Percentiles rank a stretch among this genome's conserved stretches.
phyloP scores from a whole-genome alignment of 73 alveolate species.

The Effrenium voratum region DNA sequence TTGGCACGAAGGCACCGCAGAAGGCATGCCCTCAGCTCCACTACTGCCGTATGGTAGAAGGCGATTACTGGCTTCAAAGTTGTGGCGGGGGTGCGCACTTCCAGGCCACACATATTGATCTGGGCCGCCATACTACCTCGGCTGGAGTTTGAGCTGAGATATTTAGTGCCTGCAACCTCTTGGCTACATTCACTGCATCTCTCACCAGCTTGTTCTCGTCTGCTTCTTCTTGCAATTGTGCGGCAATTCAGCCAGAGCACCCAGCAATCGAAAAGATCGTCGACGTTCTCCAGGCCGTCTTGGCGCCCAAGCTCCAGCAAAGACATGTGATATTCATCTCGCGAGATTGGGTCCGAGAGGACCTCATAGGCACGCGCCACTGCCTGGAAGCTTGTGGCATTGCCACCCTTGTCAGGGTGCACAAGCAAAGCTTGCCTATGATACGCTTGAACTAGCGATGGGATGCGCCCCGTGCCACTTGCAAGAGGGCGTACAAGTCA shows the following conservation, averaged over 20 bases:
- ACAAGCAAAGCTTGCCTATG: not conserved
- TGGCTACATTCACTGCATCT: not conserved
- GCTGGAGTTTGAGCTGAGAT: no score
- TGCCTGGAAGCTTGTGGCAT: not conserved
- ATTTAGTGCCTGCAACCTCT: not conserved
- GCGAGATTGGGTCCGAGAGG: not conserved
- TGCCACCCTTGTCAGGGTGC: constrained; percentile 25
- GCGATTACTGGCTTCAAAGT: not conserved
- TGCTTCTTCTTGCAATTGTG: no score
- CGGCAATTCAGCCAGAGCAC: not conserved
- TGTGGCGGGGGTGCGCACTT: not conserved
- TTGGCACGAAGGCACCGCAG: not conserved
- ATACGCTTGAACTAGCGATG: not conserved
- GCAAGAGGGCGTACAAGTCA: not conserved
- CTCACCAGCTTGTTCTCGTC: no score
- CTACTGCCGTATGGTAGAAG: not conserved
- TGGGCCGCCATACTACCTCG: not conserved
- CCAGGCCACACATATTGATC: not conserved
- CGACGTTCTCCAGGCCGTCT: not conserved
- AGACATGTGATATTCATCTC: not conserved
- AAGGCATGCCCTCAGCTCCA: not conserved
- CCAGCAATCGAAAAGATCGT: not conserved
- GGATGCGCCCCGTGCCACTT: not conserved
- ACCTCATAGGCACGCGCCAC: not conserved
- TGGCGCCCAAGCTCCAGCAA: not conserved